Base-by-base conservation (phyloP, 106 monocot species). In the Posidonia australis region DNA sequence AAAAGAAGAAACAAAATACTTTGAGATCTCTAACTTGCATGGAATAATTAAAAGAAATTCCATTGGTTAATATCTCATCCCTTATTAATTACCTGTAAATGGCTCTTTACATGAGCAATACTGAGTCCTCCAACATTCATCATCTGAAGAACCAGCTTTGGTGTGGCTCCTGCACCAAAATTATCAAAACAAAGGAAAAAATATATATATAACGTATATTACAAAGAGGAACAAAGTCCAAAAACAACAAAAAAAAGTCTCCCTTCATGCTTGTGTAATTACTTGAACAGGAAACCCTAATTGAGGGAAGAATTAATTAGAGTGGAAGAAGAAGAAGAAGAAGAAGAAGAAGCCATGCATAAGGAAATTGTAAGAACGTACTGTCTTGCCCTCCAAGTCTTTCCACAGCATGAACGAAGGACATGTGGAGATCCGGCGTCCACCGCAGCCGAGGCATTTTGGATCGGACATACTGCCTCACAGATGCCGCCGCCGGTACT, bases 71-170 rank as follows among this genome's bases (percentile, higher is more conserved):
- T n/a, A n/a, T n/a, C n/a, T n/a, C n/a, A n/a, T n/a, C n/a, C n/a
- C n/a, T n/a, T n/a, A n/a, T n/a, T n/a, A n/a, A n/a, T n/a, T n/a
- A 92, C 92, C 88, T 93, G 92, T 26, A 93, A 88, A 68, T 93
- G 92, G 64, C 92, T 93, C 72, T 93, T 93, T 52, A 93, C 85
- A 77, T 93, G 92, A 54, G 92, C 80, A 63, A 88, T 93, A 41
- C 80, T 88, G 14, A 93, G 80, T 16, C 88, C 92, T 79, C 64
- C 79, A 18, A 88, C 85, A 70, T 81, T 79, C 92, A 93, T 93
- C 46, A 88, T 56, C 74, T 93, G 92, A 64, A 93, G 83, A 67
- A 93, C 81, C n/a, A 85, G 83, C 76, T 93, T 93, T 0, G 92
- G 92, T 21, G 92, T 93, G 18, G 92, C 85, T 58, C 79, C 92